Evolutionary conservation across 495 filamentous ascomycete genomes (phyloP), one percentile per base, ranked within the genome.

Genomic region (Acidiella bohemica): DNA sequence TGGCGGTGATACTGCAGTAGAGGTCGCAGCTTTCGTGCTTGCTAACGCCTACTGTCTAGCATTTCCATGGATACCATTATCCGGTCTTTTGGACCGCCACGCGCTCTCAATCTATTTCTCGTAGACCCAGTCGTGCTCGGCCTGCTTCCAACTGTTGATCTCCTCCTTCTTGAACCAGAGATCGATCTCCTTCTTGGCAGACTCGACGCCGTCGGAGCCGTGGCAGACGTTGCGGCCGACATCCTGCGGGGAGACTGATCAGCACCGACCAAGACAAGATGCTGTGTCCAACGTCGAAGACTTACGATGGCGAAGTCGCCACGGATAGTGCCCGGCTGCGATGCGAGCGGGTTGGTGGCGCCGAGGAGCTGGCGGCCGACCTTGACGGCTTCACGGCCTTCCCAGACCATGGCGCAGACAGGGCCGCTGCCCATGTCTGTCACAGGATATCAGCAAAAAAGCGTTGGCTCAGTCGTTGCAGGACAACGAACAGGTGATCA

Each of bases 141-240:
- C 69, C 54, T 66, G 67, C 72, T 84, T 84, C 70, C 76, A 97
- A 61, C 54, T 67, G 64, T 82, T 64, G 55, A 93, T 54, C 65
- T 97, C 90, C 50, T 73, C 76, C 53, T 77, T 64, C 61, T 75
- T 69, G 82, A 97, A 97, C 90, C 90, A 97, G 58, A 95, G 79
- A 53, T 73, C 80, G 60, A 97, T 97, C 74, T 97, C 90, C 81
- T 95, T 95, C 80, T 96, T 76, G 65, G 90, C 90, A 69, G 70
- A 90, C 75, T 96, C 90, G 66, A 96, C 87, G 66, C 71, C 75
- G 76, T 97, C 90, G 66, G 85, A 93, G 60, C 90, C 90, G 75
- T 97, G 90, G 78, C 90, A 95, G 67, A 97, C 84, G 73, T 97
- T 97, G 61, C 90, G 85, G 68, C 90, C 90, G 57, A 90, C 82